phyloP scores from a whole-genome alignment of 1,284 basidiomycete species.

The Trichosporon coremiiforme region DNA sequence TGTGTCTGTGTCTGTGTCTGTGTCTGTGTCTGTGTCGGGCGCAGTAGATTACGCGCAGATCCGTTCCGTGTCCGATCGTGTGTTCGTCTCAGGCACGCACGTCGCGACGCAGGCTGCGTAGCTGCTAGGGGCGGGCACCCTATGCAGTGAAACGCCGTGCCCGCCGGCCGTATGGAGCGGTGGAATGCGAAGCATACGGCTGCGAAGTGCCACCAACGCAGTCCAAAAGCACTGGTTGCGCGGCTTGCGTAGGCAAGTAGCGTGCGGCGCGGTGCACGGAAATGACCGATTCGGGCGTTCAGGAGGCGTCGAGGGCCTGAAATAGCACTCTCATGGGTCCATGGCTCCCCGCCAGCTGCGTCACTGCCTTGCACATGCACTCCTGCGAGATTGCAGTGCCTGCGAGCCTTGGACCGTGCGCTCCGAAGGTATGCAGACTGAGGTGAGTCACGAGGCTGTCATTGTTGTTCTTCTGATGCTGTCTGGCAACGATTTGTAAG shows the following conservation, averaged over 20 bases:
- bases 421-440: neutral
- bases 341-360: neutral
- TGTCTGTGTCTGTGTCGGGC: neutral
- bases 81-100: neutral
- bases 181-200: neutral
- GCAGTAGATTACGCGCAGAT: neutral
- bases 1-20: too few species aligned
- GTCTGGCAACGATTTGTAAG: neutral
- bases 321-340: constrained; percentile 1
- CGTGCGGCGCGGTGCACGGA: neutral
- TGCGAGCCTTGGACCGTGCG: neutral
- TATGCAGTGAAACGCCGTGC: neutral
- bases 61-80: neutral
- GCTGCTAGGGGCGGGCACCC: neutral
- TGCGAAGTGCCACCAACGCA: neutral
- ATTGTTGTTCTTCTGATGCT: neutral
- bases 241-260: neutral
- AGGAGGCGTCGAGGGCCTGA: neutral
- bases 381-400: neutral
- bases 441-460: neutral
- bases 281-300: neutral
- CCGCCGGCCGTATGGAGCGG: too few species aligned
- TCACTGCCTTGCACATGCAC: neutral
- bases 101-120: neutral
- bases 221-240: neutral